Percentiles rank a stretch among this genome's conserved stretches.
These are phyloP conservation scores for Cyclotella kingstonii DNA, from an alignment of 108 stramenopile genomes.

Conservation along the genomic window DNA sequence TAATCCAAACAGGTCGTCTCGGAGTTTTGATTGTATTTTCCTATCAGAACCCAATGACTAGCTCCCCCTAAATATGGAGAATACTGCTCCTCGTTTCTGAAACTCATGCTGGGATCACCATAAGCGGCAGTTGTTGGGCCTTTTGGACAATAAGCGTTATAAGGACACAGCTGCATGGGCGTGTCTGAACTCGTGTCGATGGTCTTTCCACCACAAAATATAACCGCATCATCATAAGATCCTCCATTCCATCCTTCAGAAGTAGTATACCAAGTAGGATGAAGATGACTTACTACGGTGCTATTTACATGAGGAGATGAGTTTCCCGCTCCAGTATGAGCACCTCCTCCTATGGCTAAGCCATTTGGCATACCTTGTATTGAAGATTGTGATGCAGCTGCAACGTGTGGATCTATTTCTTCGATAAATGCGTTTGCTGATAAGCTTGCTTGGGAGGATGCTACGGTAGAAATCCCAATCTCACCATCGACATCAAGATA, in stretches of 20 bases:
- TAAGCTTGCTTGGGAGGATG: neutral
- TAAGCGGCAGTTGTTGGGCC: slow-evolving; percentile 6
- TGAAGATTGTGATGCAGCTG: slow-evolving; percentile 1
- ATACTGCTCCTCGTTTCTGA: slow-evolving; percentile 7
- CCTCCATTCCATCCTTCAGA: slow-evolving; percentile 15
- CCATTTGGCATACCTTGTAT: slow-evolving; percentile 11
- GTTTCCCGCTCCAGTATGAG: slow-evolving; percentile 15
- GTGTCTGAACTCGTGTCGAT: neutral
- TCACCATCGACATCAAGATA: too few relatives aligned
- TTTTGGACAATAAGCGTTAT: slow-evolving; percentile 3
- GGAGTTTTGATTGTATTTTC: neutral
- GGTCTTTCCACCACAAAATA: slow-evolving; percentile 11
- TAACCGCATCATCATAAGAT: slow-evolving; percentile 6
- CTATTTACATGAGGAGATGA: slow-evolving; percentile 8
- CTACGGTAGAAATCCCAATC: neutral
- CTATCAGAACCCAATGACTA: slow-evolving; percentile 18
- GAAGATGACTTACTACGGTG: slow-evolving; percentile 2
- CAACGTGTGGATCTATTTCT: neutral
- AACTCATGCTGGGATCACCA: neutral
- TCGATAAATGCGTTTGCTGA: neutral
- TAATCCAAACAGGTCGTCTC: slow-evolving; percentile 16
- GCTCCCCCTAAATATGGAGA: slow-evolving; percentile 1
- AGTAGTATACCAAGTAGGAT: slow-evolving; percentile 15
- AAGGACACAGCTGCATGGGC: slow-evolving; percentile 9
- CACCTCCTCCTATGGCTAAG: neutral